Evolutionary conservation across 75 land plant genomes (phyloP), one percentile per base, ranked within the genome.

Genomic region (Selaginella moellendorffii): DNA sequence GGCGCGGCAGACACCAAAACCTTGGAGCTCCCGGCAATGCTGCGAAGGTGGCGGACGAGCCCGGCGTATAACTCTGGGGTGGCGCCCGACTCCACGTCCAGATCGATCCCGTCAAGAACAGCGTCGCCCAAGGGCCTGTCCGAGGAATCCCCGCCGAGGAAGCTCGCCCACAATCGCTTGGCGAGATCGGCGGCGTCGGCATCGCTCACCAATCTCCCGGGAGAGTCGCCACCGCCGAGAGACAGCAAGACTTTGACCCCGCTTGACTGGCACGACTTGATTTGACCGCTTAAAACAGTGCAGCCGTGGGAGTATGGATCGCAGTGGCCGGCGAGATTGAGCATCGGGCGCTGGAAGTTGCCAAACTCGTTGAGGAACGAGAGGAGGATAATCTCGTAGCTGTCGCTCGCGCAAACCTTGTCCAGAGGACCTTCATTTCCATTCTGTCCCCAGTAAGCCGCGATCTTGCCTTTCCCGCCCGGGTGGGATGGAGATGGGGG

Each of bases 251-350:
- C 24, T 19, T 56, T 56, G n/a, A 56, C 24, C 5, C 59, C 59
- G n/a, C n/a, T 56, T 5, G 25, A 21, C 24, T 56, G 59, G 59
- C 59, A 56, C 9, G 59, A 21, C 9, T n/a, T 56, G 2, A 56
- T 56, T n/a, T 56, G 25, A 8, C 23, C 8, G 24, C 59, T 56
- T 5, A 56, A 19, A 2, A 25, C 59, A 8, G 19, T 56, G 21
- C 59, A 56, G 51, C 51, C 59, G 25, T 24, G 2, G 59, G n/a
- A 9, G 46, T 36, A 36, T 14, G 46, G 46, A 8, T 56, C 59
- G 59, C 59, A 56, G 59, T 56, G 59, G 59, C 59, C 59, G 19
- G 59, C 59, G 25, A 56, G 59, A 21, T 56, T 19, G 19, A 56
- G 59, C 59, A 21, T 19, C 23, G 59, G 25, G n/a, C 24, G 25